phyloP scores from a whole-genome alignment of 2,329 filamentous ascomycete species.

The Macroventuria anomochaeta region DNA sequence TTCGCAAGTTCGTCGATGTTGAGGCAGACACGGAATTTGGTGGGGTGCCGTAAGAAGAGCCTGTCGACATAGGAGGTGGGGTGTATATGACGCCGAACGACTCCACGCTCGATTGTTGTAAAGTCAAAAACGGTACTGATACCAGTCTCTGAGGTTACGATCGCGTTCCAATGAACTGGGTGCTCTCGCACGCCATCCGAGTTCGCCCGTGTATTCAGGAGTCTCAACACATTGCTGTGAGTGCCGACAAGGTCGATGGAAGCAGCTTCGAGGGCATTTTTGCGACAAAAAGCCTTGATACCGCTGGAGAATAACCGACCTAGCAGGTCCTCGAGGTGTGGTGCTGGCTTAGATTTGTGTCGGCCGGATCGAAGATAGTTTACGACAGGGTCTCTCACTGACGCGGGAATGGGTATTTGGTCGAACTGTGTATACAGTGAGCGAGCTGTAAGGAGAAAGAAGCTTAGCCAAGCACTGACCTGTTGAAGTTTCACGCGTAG shows the following conservation, averaged over 20 bases:
- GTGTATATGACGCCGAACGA: constrained; percentile 62
- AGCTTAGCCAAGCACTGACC: constrained; percentile 15
- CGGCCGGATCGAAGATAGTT: constrained; percentile 62
- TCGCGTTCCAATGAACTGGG: constrained; percentile 54
- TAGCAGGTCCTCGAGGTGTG: constrained; percentile 64
- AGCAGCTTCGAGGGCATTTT: constrained; percentile 52
- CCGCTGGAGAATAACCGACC: constrained; percentile 64
- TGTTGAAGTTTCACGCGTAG: constrained; percentile 63
- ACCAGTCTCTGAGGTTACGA: constrained; percentile 62
- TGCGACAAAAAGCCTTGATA: constrained; percentile 58
- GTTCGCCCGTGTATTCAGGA: neutral
- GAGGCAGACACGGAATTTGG: constrained; percentile 64
- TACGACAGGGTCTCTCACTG: constrained; percentile 64
- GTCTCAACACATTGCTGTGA: constrained; percentile 59
- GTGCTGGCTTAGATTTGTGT: constrained; percentile 61
- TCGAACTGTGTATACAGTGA: constrained; percentile 53
- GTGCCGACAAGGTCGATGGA: constrained; percentile 63
- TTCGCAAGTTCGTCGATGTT: constrained; percentile 69
- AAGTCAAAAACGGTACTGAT: constrained; percentile 67
- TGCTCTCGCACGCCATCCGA: constrained; percentile 24
- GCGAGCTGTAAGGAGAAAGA: neutral
- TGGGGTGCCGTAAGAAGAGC: constrained; percentile 62
- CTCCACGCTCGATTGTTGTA: constrained; percentile 62
- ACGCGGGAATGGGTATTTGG: constrained; percentile 61
- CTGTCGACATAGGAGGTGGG: constrained; percentile 65